Evolutionary conservation across 1,284 basidiomycete species (phyloP).

Genomic region (Trichosporon sp.): DNA sequence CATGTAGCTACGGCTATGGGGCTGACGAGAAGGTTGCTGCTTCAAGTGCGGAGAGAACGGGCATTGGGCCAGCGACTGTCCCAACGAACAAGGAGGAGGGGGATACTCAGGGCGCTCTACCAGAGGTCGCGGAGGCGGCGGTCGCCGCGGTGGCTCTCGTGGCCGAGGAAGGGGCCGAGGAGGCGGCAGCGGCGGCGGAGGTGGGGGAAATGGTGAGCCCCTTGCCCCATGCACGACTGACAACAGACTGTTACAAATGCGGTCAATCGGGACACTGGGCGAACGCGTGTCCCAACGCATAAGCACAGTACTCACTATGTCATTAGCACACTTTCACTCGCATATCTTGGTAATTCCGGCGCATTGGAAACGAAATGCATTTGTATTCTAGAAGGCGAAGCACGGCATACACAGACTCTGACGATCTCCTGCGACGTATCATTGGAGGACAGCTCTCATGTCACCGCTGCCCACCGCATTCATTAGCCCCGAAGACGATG

Average conservation of each 20-base stretch:
- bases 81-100: slow-evolving; percentile 3
- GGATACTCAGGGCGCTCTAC: not conserved
- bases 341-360: not conserved
- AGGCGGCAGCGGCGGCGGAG: slow-evolving; percentile 11
- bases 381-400: not conserved
- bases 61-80: slow-evolving; percentile 15
- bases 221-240: not conserved
- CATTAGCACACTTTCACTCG: not conserved
- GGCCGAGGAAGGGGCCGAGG: slow-evolving; percentile 8
- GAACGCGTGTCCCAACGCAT: slow-evolving; percentile 37
- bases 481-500: not conserved
- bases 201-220: slow-evolving; percentile 13
- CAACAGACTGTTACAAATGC: slow-evolving; percentile 43
- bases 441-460: not conserved
- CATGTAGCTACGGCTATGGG: not conserved
- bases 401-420: not conserved
- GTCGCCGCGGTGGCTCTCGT: not conserved
- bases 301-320: not conserved
- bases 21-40: slow-evolving; percentile 8
- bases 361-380: not conserved
- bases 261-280: slow-evolving; percentile 51
- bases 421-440: not conserved
- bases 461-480: not conserved
- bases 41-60: slow-evolving; percentile 16
- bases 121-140: slow-evolving; percentile 2